A percentile compares a stretch with the other conserved stretches of the same genome.
phyloP scores from a whole-genome alignment of 2,329 filamentous ascomycete genomes.

The Curvularia spicifera region DNA sequence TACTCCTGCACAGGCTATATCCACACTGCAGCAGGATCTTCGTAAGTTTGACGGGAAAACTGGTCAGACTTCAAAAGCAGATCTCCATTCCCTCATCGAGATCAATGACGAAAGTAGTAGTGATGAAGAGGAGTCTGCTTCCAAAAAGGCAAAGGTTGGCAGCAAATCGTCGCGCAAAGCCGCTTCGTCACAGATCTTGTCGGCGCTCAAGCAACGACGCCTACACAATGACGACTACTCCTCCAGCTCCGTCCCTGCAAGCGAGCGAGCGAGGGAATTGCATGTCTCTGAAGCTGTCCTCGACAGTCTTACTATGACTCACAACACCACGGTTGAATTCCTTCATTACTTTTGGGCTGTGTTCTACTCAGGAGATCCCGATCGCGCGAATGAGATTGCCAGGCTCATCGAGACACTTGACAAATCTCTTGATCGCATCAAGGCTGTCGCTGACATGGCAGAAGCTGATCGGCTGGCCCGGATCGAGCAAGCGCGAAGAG shows the following conservation, averaged over 20 bases:
- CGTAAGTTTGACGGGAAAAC: constrained; percentile 50
- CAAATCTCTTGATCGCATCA: constrained; percentile 78
- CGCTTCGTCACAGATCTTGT: constrained; percentile 71
- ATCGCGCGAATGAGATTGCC: constrained; percentile 78
- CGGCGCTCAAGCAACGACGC: constrained; percentile 68
- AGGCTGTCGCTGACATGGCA: constrained; percentile 78
- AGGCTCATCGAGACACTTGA: constrained; percentile 83
- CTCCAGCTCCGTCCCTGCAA: constrained; percentile 31
- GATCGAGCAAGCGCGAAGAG: constrained; percentile 70
- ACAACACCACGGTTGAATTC: constrained; percentile 93
- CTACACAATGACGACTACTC: constrained; percentile 58
- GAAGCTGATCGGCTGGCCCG: constrained; percentile 74
- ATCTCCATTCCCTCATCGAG: constrained; percentile 69
- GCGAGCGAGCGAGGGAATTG: constrained; percentile 40
- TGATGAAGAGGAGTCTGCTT: constrained; percentile 64
- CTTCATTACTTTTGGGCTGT: constrained; percentile 96
- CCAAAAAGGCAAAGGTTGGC: constrained; percentile 66
- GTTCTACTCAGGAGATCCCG: constrained; percentile 85
- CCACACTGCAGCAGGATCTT: constrained; percentile 68
- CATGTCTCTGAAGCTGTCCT: constrained; percentile 57
- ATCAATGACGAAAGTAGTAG: constrained; percentile 70
- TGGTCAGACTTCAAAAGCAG: constrained; percentile 47
- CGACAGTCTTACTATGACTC: constrained; percentile 73
- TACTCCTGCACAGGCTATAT: constrained; percentile 71
- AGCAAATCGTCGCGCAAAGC: constrained; percentile 70